A percentile compares a stretch with the other conserved stretches of the same genome.
These are phyloP conservation scores for Entrophospora sp. DNA, from an alignment of 192 early-diverging fungal genomes.

Conservation along the genomic window DNA sequence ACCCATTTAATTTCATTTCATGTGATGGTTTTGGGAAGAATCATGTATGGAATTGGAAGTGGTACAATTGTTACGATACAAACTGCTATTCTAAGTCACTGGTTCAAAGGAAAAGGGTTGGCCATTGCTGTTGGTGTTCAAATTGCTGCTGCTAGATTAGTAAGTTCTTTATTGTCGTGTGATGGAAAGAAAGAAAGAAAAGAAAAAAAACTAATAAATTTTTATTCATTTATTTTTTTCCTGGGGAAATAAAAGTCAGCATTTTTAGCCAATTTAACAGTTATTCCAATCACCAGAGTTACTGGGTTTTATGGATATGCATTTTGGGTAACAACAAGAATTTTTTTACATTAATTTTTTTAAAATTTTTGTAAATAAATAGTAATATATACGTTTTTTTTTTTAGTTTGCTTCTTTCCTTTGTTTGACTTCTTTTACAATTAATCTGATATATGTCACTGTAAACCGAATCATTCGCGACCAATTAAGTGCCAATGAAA, in stretches of 20 bases:
- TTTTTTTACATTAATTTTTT: not conserved
- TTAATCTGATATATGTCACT: conserved; percentile 49
- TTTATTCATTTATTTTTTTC: too few species aligned
- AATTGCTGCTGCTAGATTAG: conserved; percentile 51
- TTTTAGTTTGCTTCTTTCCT: conserved; percentile 52
- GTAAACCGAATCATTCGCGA: conserved; percentile 32
- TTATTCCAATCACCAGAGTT: conserved; percentile 44
- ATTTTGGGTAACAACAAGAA: conserved; percentile 30
- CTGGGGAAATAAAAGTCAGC: conserved; percentile 35
- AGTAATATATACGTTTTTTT: conserved; percentile 26
- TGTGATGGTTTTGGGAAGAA: conserved; percentile 51
- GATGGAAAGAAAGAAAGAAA: too few species aligned
- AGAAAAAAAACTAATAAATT: too few species aligned
- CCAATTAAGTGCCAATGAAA: not conserved
- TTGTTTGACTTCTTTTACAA: conserved; percentile 48
- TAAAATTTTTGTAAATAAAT: conserved; percentile 21
- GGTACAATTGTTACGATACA: conserved; percentile 57
- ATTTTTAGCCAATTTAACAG: conserved; percentile 51
- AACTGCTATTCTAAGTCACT: conserved; percentile 59
- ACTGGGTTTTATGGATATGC: conserved; percentile 35
- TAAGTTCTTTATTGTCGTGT: too few species aligned
- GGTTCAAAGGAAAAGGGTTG: conserved; percentile 55
- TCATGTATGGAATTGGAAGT: conserved; percentile 61
- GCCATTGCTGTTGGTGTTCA: conserved; percentile 51
- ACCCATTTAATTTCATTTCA: conserved; percentile 41